Evolutionary conservation across 2,329 filamentous ascomycete genomes (phyloP), one percentile per base, ranked within the genome.

Genomic region (Cytospora leucostoma): DNA sequence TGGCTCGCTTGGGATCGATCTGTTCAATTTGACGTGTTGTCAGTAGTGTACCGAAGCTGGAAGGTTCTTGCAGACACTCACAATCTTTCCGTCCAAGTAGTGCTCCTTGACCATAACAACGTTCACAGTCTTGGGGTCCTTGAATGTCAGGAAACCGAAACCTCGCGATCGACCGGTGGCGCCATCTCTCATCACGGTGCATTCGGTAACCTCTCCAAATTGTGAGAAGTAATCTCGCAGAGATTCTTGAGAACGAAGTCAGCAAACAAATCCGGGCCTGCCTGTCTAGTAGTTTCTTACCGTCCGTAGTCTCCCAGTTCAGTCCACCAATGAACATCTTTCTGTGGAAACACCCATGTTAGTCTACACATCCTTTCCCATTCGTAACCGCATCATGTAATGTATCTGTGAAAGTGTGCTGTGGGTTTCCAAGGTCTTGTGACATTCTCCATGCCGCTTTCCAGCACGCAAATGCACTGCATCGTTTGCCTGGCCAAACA

Each of bases 61-160:
- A 8, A 63, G 0, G 21, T 1, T 17, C 8, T 21, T 12, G 1
- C 4, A 21, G 62, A 34, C 76, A 34, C 91, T 81, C 84, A 98
- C 95, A 76, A 99, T 97, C 78, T 99, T 99, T 66, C 95, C 95
- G 74, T 99, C 95, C 27, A 99, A 84, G 71, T 94, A 96, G 76
- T 99, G 95, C 75, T 99, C 95, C 79, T 99, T 99, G 67, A 99
- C 95, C 95, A 99, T 99, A 68, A 99, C 95, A 69, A 93, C 96
- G 75, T 99, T 99, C 69, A 99, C 95, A 4, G 92, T 97, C 80
- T 97, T 97, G 55, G 95, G 90, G 73, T 99, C 95, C 74, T 92
- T 96, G 82, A 99, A 99, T 0, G 95, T 99, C 66, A 99, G 82
- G 78, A 99, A 99, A 35, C 95, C 95, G 71, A 99, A 99, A 32